Base-by-base conservation (phyloP, 148 eudicot species). In the Camellia granthamiana region DNA sequence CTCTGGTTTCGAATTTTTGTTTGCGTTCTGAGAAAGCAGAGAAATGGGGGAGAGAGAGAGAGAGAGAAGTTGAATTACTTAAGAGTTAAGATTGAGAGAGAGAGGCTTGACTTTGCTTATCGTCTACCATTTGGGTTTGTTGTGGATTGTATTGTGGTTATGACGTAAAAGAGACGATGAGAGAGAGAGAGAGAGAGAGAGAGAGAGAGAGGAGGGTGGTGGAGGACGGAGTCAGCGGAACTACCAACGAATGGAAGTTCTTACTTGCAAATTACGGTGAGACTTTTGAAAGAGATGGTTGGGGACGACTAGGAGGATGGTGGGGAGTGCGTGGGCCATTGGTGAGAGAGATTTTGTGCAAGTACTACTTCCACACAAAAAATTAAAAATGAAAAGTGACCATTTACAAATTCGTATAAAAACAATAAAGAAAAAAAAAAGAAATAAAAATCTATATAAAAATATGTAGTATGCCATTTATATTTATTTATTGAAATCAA, bases 161-260 rank as follows among this genome's bases (percentile, higher is more conserved):
- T 83, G 79, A 72, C 82, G 82, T 83, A 83, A 75, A 83, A 78
- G 75, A 61, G 75, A 83, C 82, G 85, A 30, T 30, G 38, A 30
- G 38, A 30, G 38, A 30, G 38, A 30, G 38, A 30, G 38, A 30
- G 38, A 30, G 38, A 30, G 38, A 30, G 79, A 30, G 38, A 30
- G 38, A 30, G 38, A 30, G 38, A 30, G 38, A 30, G 38, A 30
- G 72, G 15, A 30, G 43, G 74, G 21, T 14, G 42, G 74, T 41
- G 43, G 64, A 19, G 56, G 76, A 73, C 23, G 77, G 47, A 49
- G 82, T 79, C 82, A 72, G 82, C 77, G 61, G 60, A 79, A 79
- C 82, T 10, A 62, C 77, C 77, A 19, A 6, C 46, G 77, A 38
- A 79, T 79, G 61, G 42, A 72, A 72, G 13, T 78, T 43, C 80